Evolutionary conservation across 2,329 filamentous ascomycete genomes (phyloP).

Genomic region (Zarea fungicola): DNA sequence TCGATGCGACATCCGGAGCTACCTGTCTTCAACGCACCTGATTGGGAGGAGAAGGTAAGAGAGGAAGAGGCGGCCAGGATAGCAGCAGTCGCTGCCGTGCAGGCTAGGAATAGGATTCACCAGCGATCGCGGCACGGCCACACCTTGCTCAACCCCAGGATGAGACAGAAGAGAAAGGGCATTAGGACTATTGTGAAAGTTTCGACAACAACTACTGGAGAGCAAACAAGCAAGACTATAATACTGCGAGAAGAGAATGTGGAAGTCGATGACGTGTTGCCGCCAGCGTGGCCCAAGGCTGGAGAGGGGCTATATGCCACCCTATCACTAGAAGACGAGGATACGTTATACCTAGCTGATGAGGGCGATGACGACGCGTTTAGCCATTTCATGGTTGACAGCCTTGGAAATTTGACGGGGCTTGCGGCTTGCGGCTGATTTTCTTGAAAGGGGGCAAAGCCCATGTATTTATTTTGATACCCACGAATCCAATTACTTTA

Average conservation of each 20-base stretch:
- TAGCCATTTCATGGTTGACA: slow-evolving; percentile 38
- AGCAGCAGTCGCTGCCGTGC: not conserved
- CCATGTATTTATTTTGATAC: not conserved
- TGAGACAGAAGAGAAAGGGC: slow-evolving; percentile 27
- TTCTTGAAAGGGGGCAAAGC: too few species aligned
- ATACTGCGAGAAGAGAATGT: slow-evolving; percentile 20
- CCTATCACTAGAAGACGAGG: slow-evolving; percentile 32
- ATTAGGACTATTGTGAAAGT: slow-evolving; percentile 30
- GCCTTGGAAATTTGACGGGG: slow-evolving; percentile 30
- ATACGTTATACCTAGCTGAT: slow-evolving; percentile 31
- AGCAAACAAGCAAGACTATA: slow-evolving; percentile 19
- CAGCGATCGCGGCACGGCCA: slow-evolving; percentile 28
- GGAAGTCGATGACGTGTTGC: slow-evolving; percentile 29
- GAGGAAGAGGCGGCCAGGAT: not conserved
- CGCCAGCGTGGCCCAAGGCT: slow-evolving; percentile 35
- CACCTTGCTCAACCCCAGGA: slow-evolving; percentile 22
- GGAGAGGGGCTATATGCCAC: slow-evolving; percentile 36
- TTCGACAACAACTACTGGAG: slow-evolving; percentile 14
- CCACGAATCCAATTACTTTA: not conserved
- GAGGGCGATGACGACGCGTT: slow-evolving; percentile 39
- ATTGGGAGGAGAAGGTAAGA: slow-evolving; percentile 29
- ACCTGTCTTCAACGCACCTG: slow-evolving; percentile 36
- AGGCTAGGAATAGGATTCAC: slow-evolving; percentile 11
- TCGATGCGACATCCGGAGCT: slow-evolving; percentile 38
- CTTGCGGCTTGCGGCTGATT: slow-evolving; percentile 24